Evolutionary conservation across 2,329 filamentous ascomycete species (phyloP).

Genomic region (Didymella sp.): DNA sequence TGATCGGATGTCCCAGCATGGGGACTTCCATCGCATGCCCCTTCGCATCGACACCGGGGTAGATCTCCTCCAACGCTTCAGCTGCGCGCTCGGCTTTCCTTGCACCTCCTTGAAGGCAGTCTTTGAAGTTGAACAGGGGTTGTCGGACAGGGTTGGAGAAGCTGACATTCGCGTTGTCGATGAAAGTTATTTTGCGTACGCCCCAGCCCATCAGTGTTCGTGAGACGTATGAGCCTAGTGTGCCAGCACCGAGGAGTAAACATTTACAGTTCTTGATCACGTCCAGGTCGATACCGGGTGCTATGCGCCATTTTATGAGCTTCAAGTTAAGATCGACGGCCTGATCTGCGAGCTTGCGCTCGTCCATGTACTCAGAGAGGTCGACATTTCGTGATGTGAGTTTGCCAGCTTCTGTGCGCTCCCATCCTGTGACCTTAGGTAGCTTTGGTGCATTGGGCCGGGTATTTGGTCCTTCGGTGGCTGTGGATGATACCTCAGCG

Average conservation of each 20-base stretch:
- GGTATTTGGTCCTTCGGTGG: constrained; percentile 16
- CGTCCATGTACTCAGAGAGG: constrained; percentile 92
- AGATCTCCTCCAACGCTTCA: constrained; percentile 81
- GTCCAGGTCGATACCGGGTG: constrained; percentile 85
- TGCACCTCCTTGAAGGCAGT: constrained; percentile 84
- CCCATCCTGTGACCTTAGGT: constrained; percentile 96
- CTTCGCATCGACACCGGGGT: constrained; percentile 83
- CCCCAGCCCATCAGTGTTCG: constrained; percentile 95
- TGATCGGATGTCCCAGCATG: constrained; percentile 92
- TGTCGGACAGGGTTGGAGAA: constrained; percentile 97
- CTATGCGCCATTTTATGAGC: constrained; percentile 98
- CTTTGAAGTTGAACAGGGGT: constrained; percentile 87
- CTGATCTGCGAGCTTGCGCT: constrained; percentile 83
- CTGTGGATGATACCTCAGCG: constrained; percentile 15
- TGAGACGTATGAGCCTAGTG: constrained; percentile 91
- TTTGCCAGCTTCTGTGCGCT: constrained; percentile 80
- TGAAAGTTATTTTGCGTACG: constrained; percentile 91
- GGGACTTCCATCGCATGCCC: constrained; percentile 87
- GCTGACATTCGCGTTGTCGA: constrained; percentile 91
- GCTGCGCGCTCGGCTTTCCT: constrained; percentile 84
- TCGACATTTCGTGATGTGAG: constrained; percentile 79
- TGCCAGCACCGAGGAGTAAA: constrained; percentile 88
- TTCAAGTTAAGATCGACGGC: constrained; percentile 96
- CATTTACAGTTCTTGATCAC: constrained; percentile 89
- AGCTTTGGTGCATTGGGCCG: constrained; percentile 58